Evolutionary conservation across 2,329 filamentous ascomycete species (phyloP).

Genomic region (Cryphonectria carpinicola): DNA sequence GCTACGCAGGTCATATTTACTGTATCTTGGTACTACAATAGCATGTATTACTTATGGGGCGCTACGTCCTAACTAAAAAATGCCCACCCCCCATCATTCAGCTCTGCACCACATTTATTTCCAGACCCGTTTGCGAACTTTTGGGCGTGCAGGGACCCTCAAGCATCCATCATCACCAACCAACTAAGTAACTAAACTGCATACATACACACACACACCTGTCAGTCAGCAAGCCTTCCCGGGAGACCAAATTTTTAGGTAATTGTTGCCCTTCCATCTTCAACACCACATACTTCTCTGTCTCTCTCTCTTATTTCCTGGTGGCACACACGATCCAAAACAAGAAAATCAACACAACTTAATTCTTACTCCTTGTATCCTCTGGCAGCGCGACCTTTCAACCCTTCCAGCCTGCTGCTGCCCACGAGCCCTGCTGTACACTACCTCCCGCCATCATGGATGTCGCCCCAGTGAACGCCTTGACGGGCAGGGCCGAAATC

Average conservation of each 20-base stretch:
- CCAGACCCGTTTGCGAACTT: neutral
- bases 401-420: neutral
- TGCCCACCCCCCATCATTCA: neutral
- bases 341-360: neutral
- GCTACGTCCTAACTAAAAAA: neutral
- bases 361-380: constrained; percentile 7
- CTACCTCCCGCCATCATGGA: constrained; percentile 12
- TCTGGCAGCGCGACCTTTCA: constrained; percentile 14
- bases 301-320: neutral
- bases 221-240: constrained; percentile 24
- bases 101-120: neutral
- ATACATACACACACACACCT: constrained; percentile 2
- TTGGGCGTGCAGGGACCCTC: neutral
- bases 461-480: constrained; percentile 43
- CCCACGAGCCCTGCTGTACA: neutral
- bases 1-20: neutral
- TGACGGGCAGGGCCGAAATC: constrained; percentile 60
- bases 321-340: neutral
- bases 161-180: neutral
- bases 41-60: neutral
- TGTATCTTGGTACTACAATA: neutral
- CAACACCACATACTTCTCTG: neutral
- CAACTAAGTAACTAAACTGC: neutral
- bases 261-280: constrained; percentile 15
- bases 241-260: constrained; percentile 25